Base-by-base conservation (phyloP, 108 stramenopile genomes). In the Skeletonema costatum region DNA sequence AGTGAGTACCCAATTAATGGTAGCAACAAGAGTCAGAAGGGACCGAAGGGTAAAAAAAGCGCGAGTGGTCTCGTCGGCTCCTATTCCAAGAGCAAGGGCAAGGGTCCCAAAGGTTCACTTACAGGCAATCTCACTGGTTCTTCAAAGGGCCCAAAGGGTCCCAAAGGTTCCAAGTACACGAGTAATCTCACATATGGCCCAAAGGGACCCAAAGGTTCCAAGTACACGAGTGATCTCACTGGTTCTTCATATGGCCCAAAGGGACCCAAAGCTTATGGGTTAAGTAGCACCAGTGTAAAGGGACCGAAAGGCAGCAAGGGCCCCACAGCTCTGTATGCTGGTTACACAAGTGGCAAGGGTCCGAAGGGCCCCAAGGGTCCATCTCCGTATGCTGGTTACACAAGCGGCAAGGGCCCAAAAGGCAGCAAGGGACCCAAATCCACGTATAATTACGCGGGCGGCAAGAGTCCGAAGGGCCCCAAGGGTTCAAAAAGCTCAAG, bases 391-490 rank as follows among this genome's bases (percentile, higher is more conserved):
- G 38, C 7, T 2, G 42, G 13, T 4, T 2, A 44, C 2, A 13
- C 2, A 2, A 13, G 13, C 14, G 8, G 2, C 13, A 44, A 4
- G 2, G 42, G 42, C 3, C 14, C 42, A 1, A 44, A 44, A 44
- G 42, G 42, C 38, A 39, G 8, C 8, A 39, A 39, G 14, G 42
- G 42, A 3, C 14, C 42, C 2, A 44, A 44, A 4, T 2, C 16
- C 2, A 46, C 16, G 44, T 36, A 0, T 36, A 5, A 36, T 36
- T 36, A 36, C 35, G 35, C 6, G 35, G 4, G 35, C 6, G 35
- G 35, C 38, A 67, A 67, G 66, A 42, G 66, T n/a, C 2, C 66
- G 14, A 69, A 69, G 32, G 68, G 68, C 0, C 35, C 63, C 64
- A 65, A 65, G 36, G 64, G 64, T 8, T 14, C 33, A 11, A 64